Evolutionary conservation across 2,329 filamentous ascomycete genomes (phyloP), one percentile per base, ranked within the genome.

Genomic region (Lomentospora prolificans): DNA sequence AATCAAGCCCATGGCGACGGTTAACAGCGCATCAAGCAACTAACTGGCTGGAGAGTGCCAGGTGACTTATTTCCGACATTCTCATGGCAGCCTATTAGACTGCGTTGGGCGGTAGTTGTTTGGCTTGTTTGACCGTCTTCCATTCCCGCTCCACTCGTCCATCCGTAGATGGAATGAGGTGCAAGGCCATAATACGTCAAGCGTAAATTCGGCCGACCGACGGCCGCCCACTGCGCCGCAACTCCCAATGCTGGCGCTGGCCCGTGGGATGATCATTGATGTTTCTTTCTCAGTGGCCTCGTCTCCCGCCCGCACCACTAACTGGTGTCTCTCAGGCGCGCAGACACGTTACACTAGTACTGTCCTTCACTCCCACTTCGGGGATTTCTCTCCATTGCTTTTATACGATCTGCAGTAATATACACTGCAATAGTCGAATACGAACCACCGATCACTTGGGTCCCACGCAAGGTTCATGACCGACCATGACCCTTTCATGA

Each of bases 341-440:
- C 44, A 48, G 17, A 25, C 44, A 48, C 44, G 44, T 48, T 48
- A 48, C 17, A 48, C 44, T 25, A 4, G 22, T 22, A 24, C n/a
- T 14, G 3, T 10, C 22, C 22, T 14, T 22, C 8, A 25, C 44
- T 48, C 44, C 44, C 44, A n/a, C n/a, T n/a, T 48, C 44, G 22
- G 14, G 17, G 19, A 19, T 48, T 19, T 25, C 44, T 48, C 19
- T 10, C 44, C 17, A 48, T 48, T 46, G 41, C 41, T 46, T 46
- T 48, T 48, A 48, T 22, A 48, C 44, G 44, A 48, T 48, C 44
- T 48, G 44, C 44, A 48, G 44, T 48, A 48, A 41, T 22, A 22
- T 22, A 48, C 22, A 22, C 17, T 10, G 22, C 44, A 27, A 22
- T 19, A 10, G 44, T 27, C 44, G 19, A 48, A 48, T 48, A 48